Evolutionary conservation across 1,284 basidiomycete species (phyloP).

Genomic region (Hymenochaete sp.): DNA sequence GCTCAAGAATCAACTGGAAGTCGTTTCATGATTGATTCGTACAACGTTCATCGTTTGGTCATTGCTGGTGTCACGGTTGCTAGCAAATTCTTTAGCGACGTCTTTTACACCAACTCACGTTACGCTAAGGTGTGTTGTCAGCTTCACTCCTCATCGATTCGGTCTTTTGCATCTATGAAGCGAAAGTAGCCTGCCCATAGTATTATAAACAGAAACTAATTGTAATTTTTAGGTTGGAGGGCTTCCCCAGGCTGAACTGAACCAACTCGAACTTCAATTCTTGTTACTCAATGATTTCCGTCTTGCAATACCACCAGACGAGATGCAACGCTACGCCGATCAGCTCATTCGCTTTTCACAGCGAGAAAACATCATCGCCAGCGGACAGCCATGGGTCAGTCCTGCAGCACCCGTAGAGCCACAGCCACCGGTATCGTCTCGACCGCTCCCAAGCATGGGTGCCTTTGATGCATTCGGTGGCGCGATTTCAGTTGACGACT

Average conservation of each 20-base stretch:
- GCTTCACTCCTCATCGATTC: too few species aligned
- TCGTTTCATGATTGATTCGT: slow-evolving; percentile 92
- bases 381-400: slow-evolving; percentile 21
- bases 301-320: slow-evolving; percentile 78
- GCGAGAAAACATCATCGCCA: slow-evolving; percentile 28
- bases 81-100: slow-evolving; percentile 97
- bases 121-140: slow-evolving; percentile 90
- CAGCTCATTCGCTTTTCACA: slow-evolving; percentile 67
- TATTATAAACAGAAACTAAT: too few species aligned
- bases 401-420: slow-evolving; percentile 18
- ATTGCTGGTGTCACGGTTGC: slow-evolving; percentile 98
- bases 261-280: slow-evolving; percentile 96
- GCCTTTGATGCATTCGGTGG: slow-evolving; percentile 44
- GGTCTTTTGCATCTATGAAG: slow-evolving; percentile 6
- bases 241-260: slow-evolving; percentile 87
- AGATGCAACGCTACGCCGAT: slow-evolving; percentile 94
- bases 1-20: slow-evolving; percentile 56
- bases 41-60: slow-evolving; percentile 92
- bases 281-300: slow-evolving; percentile 93
- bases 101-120: slow-evolving; percentile 98
- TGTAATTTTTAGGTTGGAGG: slow-evolving; percentile 71
- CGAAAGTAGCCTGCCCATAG: neutral
- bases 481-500: neutral
- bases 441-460: slow-evolving; percentile 44
- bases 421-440: slow-evolving; percentile 17